These are phyloP conservation scores for Rosa chinensis DNA, from an alignment of 306 rosid genomes.

Conservation along the genomic window DNA sequence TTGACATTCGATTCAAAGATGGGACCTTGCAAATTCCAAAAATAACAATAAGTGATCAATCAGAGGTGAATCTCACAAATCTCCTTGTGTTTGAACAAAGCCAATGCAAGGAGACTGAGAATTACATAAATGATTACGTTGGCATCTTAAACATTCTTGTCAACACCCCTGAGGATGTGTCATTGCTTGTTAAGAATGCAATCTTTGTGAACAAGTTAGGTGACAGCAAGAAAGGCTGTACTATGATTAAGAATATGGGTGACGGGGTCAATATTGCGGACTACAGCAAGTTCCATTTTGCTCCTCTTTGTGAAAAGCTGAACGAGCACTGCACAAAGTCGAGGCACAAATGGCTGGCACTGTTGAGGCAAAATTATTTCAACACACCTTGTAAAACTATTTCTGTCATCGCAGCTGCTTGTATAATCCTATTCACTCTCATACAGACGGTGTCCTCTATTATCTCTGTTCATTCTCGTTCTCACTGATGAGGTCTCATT, in stretches of 20 bases:
- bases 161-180: neutral
- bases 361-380: neutral
- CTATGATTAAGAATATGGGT: neutral
- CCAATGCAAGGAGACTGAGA: neutral
- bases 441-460: neutral
- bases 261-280: neutral
- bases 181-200: neutral
- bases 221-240: neutral
- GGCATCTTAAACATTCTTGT: neutral
- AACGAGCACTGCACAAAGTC: neutral
- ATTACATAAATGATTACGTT: neutral
- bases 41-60: neutral
- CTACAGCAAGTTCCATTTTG: neutral
- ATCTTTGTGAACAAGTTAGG: neutral
- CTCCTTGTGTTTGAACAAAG: conserved; percentile 15
- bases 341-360: neutral
- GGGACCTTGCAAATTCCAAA: conserved; percentile 37
- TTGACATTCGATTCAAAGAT: conserved; percentile 20
- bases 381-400: conserved; percentile 9
- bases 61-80: conserved; percentile 18
- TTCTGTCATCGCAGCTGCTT: neutral
- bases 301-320: neutral
- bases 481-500: neutral
- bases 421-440: neutral
- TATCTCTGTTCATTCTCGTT: neutral